A percentile compares a stretch with the other conserved stretches of the same genome.
Conservation (phyloP, 2,329 filamentous ascomycete species). For the Macrophomina phaseolina region DNA sequence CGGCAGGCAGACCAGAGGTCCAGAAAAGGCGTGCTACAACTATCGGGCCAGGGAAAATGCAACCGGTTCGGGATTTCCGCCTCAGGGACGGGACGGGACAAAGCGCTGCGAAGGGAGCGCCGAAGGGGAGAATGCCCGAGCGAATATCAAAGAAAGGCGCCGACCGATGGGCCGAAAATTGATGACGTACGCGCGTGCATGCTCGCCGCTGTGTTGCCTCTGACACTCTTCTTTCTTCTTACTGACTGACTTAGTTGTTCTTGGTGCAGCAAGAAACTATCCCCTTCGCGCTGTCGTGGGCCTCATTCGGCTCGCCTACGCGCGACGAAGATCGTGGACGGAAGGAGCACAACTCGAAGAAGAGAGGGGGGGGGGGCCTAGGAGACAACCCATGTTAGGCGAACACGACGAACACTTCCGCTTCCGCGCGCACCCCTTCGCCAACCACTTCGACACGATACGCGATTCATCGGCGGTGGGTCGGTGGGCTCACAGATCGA, state of each 20-base stretch:
- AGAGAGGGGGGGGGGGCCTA: background rate
- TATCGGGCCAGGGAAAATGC: background rate
- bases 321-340: background rate
- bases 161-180: conserved; percentile 7
- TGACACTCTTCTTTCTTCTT: background rate
- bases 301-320: background rate
- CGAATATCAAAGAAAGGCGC: background rate
- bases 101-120: background rate
- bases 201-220: background rate
- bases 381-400: background rate
- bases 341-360: background rate
- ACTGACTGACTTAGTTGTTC: background rate
- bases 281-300: background rate
- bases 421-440: background rate
- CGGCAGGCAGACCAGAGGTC: too few relatives aligned
- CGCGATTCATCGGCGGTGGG: conserved; percentile 22
- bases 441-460: conserved; percentile 8
- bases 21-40: background rate
- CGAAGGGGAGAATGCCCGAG: background rate
- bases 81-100: background rate
- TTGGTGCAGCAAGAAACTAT: background rate
- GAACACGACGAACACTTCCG: background rate
- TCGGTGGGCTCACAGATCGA: background rate
- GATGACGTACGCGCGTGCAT: conserved; percentile 12
- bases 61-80: background rate